A percentile compares a stretch with the other conserved stretches of the same genome.
phyloP scores from a whole-genome alignment of 2,329 filamentous ascomycete species.

The Pseudogymnoascus sp. region DNA sequence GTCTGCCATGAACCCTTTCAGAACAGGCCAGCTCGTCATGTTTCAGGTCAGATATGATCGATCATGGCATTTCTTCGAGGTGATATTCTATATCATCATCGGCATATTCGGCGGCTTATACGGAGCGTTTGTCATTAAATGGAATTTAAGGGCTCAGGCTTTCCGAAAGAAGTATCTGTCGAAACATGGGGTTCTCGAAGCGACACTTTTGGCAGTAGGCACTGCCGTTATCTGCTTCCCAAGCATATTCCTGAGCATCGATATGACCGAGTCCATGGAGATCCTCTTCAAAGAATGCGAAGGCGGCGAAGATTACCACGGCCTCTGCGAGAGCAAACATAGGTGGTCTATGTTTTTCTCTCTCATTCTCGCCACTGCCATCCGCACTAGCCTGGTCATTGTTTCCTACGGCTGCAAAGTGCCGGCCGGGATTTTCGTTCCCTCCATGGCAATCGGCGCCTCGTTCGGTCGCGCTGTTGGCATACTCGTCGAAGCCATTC shows the following conservation, averaged over 20 bases:
- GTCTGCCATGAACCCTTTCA: slow-evolving; percentile 93
- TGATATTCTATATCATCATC: slow-evolving; percentile 84
- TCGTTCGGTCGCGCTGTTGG: slow-evolving; percentile 92
- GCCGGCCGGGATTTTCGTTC: slow-evolving; percentile 94
- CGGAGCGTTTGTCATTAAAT: slow-evolving; percentile 94
- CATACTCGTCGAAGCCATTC: slow-evolving; percentile 82
- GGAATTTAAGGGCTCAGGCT: slow-evolving; percentile 84
- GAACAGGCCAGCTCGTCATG: slow-evolving; percentile 97
- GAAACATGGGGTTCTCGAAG: slow-evolving; percentile 78
- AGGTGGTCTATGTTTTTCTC: slow-evolving; percentile 74
- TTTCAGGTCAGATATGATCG: slow-evolving; percentile 96
- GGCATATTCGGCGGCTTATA: slow-evolving; percentile 93
- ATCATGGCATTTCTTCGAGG: slow-evolving; percentile 96
- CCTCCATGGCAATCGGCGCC: slow-evolving; percentile 94
- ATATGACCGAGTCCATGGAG: slow-evolving; percentile 99
- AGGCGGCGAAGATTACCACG: slow-evolving; percentile 78
- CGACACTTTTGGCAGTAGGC: slow-evolving; percentile 70
- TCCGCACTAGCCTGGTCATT: slow-evolving; percentile 80
- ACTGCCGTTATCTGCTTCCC: slow-evolving; percentile 95
- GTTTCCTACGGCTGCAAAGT: slow-evolving; percentile 98
- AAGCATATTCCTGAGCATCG: slow-evolving; percentile 89
- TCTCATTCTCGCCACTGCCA: slow-evolving; percentile 67
- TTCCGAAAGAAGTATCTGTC: slow-evolving; percentile 90
- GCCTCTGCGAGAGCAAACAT: slow-evolving; percentile 73
- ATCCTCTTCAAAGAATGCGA: slow-evolving; percentile 93